A percentile compares a stretch with the other conserved stretches of the same genome.
phyloP scores from a whole-genome alignment of 2,329 filamentous ascomycete genomes.

The Cladosporium oxysporum region DNA sequence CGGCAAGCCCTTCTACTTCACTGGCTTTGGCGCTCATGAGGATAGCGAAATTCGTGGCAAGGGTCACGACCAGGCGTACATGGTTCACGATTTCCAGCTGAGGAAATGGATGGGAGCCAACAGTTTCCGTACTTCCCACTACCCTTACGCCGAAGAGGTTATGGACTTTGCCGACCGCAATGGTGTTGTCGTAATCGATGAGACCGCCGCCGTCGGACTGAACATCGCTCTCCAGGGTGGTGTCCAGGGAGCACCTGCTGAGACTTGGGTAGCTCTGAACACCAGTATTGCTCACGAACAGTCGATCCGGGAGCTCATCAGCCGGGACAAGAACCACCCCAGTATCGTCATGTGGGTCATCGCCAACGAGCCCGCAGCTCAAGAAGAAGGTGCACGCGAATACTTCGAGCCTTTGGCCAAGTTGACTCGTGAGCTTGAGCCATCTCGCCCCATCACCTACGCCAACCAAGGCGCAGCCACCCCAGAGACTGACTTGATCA shows the following conservation, averaged over 20 bases:
- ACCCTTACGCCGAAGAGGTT: conserved; percentile 19
- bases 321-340: conserved; percentile 19
- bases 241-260: background rate
- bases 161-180: conserved; percentile 20
- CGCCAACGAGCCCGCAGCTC: conserved; percentile 12
- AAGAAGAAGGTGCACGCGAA: conserved; percentile 14
- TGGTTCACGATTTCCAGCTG: conserved; percentile 19
- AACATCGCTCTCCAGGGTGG: conserved; percentile 3
- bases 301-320: conserved; percentile 8
- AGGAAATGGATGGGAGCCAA: conserved; percentile 18
- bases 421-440: conserved; percentile 12
- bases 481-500: conserved; percentile 5
- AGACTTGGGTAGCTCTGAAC: conserved; percentile 1
- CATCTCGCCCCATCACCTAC: conserved; percentile 2
- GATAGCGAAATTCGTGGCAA: conserved; percentile 16
- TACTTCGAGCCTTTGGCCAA: conserved; percentile 15
- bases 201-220: conserved; percentile 10
- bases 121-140: conserved; percentile 19
- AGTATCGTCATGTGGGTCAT: conserved; percentile 15
- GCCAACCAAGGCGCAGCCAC: conserved; percentile 8
- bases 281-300: background rate
- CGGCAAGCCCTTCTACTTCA: conserved; percentile 20
- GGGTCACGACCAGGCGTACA: conserved; percentile 11
- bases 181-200: conserved; percentile 16
- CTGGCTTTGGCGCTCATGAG: conserved; percentile 16